phyloP scores from a whole-genome alignment of 139 green algal species.

The Microglena sp. region DNA sequence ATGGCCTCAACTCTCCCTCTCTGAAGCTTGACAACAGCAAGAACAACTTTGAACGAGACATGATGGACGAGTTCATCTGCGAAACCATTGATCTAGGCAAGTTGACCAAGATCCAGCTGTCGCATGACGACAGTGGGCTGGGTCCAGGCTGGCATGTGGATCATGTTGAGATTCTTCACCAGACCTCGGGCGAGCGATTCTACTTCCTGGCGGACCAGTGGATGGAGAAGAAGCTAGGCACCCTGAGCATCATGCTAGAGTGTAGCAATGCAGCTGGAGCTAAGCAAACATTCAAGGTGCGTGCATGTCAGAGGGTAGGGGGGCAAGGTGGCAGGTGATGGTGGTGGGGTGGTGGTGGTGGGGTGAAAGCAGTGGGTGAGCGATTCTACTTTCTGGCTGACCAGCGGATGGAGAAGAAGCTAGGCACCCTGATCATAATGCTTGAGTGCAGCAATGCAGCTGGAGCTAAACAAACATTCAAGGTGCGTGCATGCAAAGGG shows the following conservation, averaged over 20 bases:
- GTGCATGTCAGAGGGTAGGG: neutral
- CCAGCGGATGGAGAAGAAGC: conserved; percentile 42
- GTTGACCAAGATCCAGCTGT: conserved; percentile 34
- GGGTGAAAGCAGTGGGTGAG: too few species aligned
- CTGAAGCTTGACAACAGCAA: conserved; percentile 22
- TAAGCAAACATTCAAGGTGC: conserved; percentile 35
- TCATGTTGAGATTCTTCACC: conserved; percentile 41
- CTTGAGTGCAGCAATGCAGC: conserved; percentile 20
- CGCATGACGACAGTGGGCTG: conserved; percentile 33
- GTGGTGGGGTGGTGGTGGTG: too few species aligned
- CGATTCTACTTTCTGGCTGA: conserved; percentile 29
- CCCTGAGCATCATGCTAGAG: conserved; percentile 25
- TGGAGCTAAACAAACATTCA: conserved; percentile 32
- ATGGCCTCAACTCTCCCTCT: conserved; percentile 30
- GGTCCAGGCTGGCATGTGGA: conserved; percentile 40
- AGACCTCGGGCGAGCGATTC: conserved; percentile 22
- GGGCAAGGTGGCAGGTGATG: too few species aligned
- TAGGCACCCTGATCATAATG: conserved; percentile 24
- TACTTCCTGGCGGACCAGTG: conserved; percentile 37
- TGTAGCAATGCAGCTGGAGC: conserved; percentile 17
- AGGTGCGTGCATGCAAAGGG: too few species aligned
- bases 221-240: conserved; percentile 40
- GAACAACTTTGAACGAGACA: conserved; percentile 26
- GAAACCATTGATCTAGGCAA: conserved; percentile 30
- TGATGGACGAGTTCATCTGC: conserved; percentile 33